Evolutionary conservation across 2,329 filamentous ascomycete genomes (phyloP).

Genomic region (Exophiala dermatitidis): DNA sequence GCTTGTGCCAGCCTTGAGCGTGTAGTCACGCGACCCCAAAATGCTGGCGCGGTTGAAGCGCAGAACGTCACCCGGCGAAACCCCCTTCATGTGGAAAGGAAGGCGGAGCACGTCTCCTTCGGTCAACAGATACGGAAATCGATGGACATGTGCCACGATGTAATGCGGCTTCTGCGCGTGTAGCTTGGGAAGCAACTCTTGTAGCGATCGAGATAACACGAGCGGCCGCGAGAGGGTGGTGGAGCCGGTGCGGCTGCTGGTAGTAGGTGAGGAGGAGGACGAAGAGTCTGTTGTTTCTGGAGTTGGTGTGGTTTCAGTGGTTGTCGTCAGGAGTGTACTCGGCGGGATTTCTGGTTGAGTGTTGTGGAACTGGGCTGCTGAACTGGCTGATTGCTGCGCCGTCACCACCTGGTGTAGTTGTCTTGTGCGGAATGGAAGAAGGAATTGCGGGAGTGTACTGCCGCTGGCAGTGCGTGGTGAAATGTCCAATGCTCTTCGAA

Average conservation of each 20-base stretch:
- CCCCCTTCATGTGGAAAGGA: conserved; percentile 70
- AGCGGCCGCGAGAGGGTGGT: conserved; percentile 30
- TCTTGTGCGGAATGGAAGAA: conserved; percentile 34
- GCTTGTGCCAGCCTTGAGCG: conserved; percentile 59
- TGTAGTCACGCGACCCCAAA: conserved; percentile 83
- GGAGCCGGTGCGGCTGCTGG: conserved; percentile 17
- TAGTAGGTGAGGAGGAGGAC: conserved; percentile 14
- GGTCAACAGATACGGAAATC: conserved; percentile 45
- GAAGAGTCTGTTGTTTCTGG: background rate
- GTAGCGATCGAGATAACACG: conserved; percentile 37
- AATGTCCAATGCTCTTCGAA: conserved; percentile 18
- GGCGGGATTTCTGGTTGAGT: conserved; percentile 30
- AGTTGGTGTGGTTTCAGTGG: conserved; percentile 13
- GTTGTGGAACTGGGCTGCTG: conserved; percentile 28
- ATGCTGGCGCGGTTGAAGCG: conserved; percentile 77
- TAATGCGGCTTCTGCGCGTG: conserved; percentile 42
- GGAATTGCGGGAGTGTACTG: conserved; percentile 20
- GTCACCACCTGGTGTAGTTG: conserved; percentile 33
- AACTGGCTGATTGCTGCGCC: conserved; percentile 14
- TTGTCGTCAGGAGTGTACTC: conserved; percentile 26
- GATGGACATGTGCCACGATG: conserved; percentile 43
- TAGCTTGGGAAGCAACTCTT: conserved; percentile 40
- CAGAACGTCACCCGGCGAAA: conserved; percentile 73
- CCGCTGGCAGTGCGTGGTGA: conserved; percentile 1
- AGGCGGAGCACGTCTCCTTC: conserved; percentile 67